These are phyloP conservation scores for Epichloe bromicola DNA, from an alignment of 2,329 filamentous ascomycete genomes.

Conservation along the genomic window DNA sequence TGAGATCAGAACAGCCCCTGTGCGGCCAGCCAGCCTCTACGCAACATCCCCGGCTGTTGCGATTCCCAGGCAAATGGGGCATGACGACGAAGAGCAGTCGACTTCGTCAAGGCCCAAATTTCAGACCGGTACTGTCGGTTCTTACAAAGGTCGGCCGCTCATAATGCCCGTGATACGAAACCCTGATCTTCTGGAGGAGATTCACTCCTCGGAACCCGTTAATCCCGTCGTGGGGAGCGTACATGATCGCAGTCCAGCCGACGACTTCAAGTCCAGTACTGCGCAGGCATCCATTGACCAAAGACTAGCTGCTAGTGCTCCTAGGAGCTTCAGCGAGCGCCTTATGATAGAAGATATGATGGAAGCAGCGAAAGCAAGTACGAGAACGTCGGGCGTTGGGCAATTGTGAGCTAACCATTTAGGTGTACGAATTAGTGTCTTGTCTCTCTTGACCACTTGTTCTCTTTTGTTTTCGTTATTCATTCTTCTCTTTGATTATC, in stretches of 20 bases:
- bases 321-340: slow-evolving; percentile 35
- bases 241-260: slow-evolving; percentile 36
- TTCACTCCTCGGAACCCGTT: slow-evolving; percentile 34
- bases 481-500: not conserved
- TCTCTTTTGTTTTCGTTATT: not conserved
- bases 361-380: slow-evolving; percentile 15
- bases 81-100: slow-evolving; percentile 13
- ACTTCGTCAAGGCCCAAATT: slow-evolving; percentile 22
- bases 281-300: slow-evolving; percentile 27
- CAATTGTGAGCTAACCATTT: slow-evolving; percentile 9
- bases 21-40: slow-evolving; percentile 15
- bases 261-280: slow-evolving; percentile 30
- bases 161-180: slow-evolving; percentile 38
- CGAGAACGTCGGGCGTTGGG: slow-evolving; percentile 6
- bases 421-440: not conserved
- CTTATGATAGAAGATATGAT: slow-evolving; percentile 34
- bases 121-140: slow-evolving; percentile 32
- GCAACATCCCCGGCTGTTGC: slow-evolving; percentile 32
- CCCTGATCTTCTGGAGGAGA: slow-evolving; percentile 34
- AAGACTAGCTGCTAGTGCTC: slow-evolving; percentile 27
- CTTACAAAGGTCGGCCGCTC: slow-evolving; percentile 41
- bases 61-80: slow-evolving; percentile 12
- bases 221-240: slow-evolving; percentile 40
- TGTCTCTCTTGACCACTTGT: not conserved
- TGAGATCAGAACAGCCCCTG: not conserved